Evolutionary conservation across 2,329 filamentous ascomycete species (phyloP).

Genomic region (Paecilomyces variotii): DNA sequence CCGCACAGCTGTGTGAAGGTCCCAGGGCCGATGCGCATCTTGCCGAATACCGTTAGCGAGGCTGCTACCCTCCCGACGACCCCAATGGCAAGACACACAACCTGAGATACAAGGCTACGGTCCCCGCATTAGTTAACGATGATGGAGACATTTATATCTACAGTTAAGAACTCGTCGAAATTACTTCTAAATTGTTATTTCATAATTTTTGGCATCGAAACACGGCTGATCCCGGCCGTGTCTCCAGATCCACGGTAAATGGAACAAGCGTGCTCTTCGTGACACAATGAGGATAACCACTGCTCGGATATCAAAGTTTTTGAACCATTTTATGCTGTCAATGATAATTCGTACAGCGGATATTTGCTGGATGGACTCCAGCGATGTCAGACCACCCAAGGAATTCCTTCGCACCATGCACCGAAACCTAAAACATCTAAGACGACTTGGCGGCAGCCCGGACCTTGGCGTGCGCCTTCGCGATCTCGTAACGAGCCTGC

Average conservation of each 20-base stretch:
- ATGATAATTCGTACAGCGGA: constrained; percentile 34
- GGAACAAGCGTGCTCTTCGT: constrained; percentile 8
- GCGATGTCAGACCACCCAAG: constrained; percentile 27
- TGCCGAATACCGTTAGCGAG: constrained; percentile 34
- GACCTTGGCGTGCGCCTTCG: constrained; percentile 92
- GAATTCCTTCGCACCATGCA: constrained; percentile 37
- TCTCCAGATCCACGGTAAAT: constrained; percentile 9
- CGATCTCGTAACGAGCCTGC: constrained; percentile 84
- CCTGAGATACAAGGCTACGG: background rate
- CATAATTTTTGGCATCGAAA: constrained; percentile 8
- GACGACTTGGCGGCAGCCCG: constrained; percentile 64
- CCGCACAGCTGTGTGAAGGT: constrained; percentile 32
- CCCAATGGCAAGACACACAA: constrained; percentile 11
- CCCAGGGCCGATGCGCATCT: constrained; percentile 15
- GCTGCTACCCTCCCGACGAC: constrained; percentile 23
- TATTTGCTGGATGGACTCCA: constrained; percentile 23
- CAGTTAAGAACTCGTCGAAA: background rate
- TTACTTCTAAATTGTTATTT: constrained; percentile 5
- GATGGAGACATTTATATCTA: background rate
- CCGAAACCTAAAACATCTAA: constrained; percentile 31
- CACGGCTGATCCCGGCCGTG: constrained; percentile 9
- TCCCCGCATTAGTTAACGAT: background rate
- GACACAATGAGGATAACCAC: constrained; percentile 9
- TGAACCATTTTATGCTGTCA: constrained; percentile 36
- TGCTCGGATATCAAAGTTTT: constrained; percentile 34